Evolutionary conservation across 2,329 filamentous ascomycete species (phyloP).

Genomic region (Chaetomiaceae sp.): DNA sequence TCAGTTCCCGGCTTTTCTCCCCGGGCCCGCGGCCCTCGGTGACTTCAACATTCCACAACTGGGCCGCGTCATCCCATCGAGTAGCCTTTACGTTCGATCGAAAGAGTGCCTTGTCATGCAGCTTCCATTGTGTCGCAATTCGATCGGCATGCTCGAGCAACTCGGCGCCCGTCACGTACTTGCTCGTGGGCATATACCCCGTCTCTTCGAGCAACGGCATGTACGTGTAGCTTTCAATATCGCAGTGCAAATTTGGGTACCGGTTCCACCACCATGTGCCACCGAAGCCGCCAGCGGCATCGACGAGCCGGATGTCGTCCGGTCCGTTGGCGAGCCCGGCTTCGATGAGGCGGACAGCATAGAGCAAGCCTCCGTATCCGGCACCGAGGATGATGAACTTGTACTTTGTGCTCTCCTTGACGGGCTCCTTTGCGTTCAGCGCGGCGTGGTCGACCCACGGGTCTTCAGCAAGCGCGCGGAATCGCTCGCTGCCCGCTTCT

Average conservation of each 20-base stretch:
- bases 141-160: conserved; percentile 43
- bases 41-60: conserved; percentile 25
- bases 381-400: conserved; percentile 35
- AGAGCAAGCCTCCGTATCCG: conserved; percentile 34
- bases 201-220: conserved; percentile 58
- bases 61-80: conserved; percentile 38
- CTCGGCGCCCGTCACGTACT: conserved; percentile 35
- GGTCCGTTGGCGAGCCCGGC: conserved; percentile 30
- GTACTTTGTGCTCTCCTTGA: conserved; percentile 29
- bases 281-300: conserved; percentile 42
- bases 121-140: conserved; percentile 41
- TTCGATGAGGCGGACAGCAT: conserved; percentile 34
- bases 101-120: conserved; percentile 44
- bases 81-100: conserved; percentile 38
- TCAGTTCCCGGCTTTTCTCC: conserved; percentile 27
- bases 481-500: conserved; percentile 20
- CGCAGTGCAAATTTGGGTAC: conserved; percentile 50
- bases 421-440: conserved; percentile 27
- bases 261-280: conserved; percentile 52
- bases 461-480: conserved; percentile 31
- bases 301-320: conserved; percentile 40
- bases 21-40: conserved; percentile 28
- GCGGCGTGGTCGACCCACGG: conserved; percentile 35
- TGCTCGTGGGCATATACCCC: conserved; percentile 52
- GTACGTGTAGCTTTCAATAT: conserved; percentile 58